A percentile compares a stretch with the other conserved stretches of the same genome.
Conservation (phyloP, 192 early-diverging fungal species). For the Coemansia sp. region DNA sequence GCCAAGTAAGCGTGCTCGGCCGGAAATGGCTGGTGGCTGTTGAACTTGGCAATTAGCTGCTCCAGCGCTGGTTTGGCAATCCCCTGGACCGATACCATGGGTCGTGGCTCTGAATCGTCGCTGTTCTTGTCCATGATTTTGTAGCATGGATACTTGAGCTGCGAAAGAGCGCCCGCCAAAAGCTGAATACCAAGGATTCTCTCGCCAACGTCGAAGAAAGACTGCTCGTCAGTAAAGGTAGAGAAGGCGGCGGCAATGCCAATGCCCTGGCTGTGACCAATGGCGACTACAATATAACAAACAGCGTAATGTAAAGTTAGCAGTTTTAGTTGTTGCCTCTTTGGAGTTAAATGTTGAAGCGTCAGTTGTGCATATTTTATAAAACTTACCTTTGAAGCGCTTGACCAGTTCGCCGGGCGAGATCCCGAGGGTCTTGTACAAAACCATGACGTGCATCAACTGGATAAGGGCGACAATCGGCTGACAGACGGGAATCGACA, state of each 20-base stretch:
- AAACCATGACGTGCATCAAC: slow-evolving; percentile 76
- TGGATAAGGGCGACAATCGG: slow-evolving; percentile 92
- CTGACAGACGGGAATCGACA: slow-evolving; percentile 73
- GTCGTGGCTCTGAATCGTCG: slow-evolving; percentile 1
- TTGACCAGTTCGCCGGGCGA: slow-evolving; percentile 46
- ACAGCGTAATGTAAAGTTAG: background rate
- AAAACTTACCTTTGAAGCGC: slow-evolving; percentile 28
- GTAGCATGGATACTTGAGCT: slow-evolving; percentile 54
- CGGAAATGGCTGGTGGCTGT: background rate
- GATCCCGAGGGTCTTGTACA: slow-evolving; percentile 64
- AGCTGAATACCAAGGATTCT: slow-evolving; percentile 83
- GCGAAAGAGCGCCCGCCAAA: slow-evolving; percentile 81
- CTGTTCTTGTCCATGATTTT: background rate
- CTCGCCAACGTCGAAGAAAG: slow-evolving; percentile 74
- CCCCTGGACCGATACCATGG: slow-evolving; percentile 33
- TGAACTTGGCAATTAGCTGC: slow-evolving; percentile 15
- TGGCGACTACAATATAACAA: slow-evolving; percentile 40
- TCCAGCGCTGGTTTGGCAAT: slow-evolving; percentile 7
- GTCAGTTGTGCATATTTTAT: background rate
- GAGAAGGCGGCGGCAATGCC: slow-evolving; percentile 86
- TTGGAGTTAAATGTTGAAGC: background rate
- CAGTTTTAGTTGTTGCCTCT: background rate
- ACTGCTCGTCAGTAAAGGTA: slow-evolving; percentile 74
- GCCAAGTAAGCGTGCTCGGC: slow-evolving; percentile 24
- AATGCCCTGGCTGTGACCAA: slow-evolving; percentile 93